Evolutionary conservation across 257 asterid species (phyloP).

Genomic region (Buddleja alternifolia): DNA sequence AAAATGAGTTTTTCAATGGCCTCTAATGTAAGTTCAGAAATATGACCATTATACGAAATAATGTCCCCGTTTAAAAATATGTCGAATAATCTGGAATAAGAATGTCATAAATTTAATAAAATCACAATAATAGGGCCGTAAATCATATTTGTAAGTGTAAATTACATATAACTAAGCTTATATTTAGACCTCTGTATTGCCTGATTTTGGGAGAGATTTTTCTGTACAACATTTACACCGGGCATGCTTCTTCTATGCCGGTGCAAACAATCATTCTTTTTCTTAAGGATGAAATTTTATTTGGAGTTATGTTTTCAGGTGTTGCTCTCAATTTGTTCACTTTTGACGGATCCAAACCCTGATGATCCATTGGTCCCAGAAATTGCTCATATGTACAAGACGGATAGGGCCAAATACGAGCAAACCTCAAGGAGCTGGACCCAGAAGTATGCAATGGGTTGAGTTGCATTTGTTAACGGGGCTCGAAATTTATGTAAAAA

Average conservation of each 20-base stretch:
- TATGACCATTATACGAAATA: too few relatives aligned
- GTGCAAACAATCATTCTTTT: not conserved
- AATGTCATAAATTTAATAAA: too few relatives aligned
- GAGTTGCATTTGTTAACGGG: conserved; percentile 9
- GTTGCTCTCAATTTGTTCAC: conserved; percentile 38
- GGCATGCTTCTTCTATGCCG: not conserved
- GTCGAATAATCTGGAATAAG: too few relatives aligned
- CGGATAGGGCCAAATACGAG: conserved; percentile 36
- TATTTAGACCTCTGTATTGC: conserved; percentile 5
- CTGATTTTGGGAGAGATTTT: not conserved
- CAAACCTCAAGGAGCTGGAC: conserved; percentile 45
- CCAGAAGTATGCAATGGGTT: conserved; percentile 42
- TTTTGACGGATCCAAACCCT: conserved; percentile 41
- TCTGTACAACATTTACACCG: not conserved
- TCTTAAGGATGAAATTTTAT: not conserved
- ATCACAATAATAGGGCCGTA: too few relatives aligned
- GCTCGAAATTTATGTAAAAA: conserved; percentile 23
- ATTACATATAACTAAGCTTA: not conserved
- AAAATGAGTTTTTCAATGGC: too few relatives aligned
- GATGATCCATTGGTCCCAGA: conserved; percentile 42
- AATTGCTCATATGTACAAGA: conserved; percentile 42
- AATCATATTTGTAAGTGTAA: not conserved
- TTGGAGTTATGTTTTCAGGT: conserved; percentile 27
- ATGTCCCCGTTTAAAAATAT: too few relatives aligned
- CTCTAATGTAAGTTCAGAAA: too few relatives aligned